These are phyloP conservation scores for Cystofilobasidium bisporidii DNA, from an alignment of 768 basidiomycete genomes.

Conservation along the genomic window DNA sequence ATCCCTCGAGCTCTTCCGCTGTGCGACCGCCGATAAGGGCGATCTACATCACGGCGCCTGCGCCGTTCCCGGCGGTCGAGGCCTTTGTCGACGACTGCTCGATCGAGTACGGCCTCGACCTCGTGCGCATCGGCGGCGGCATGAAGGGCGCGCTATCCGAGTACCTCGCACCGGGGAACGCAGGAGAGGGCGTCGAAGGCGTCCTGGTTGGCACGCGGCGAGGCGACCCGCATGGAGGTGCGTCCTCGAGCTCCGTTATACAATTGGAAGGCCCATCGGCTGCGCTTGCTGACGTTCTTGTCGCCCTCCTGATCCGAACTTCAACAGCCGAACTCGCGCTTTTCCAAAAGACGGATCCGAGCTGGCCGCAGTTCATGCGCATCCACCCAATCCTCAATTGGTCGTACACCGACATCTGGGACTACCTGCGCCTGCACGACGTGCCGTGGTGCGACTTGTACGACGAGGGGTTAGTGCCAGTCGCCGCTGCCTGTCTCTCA, in stretches of 20 bases:
- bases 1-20: slow-evolving; percentile 39
- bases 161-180: slow-evolving; percentile 50
- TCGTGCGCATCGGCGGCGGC: slow-evolving; percentile 52
- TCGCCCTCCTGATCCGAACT: slow-evolving; percentile 1
- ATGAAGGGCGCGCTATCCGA: slow-evolving; percentile 69
- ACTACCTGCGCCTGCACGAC: slow-evolving; percentile 60
- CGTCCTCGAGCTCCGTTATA: slow-evolving; percentile 38
- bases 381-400: slow-evolving; percentile 95
- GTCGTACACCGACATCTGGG: slow-evolving; percentile 83
- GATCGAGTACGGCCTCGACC: slow-evolving; percentile 59
- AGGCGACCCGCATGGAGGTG: slow-evolving; percentile 88
- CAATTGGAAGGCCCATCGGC: too few relatives aligned
- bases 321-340: slow-evolving; percentile 57
- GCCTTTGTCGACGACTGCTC: slow-evolving; percentile 62
- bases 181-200: slow-evolving; percentile 50
- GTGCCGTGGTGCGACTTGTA: slow-evolving; percentile 85
- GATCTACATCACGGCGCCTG: slow-evolving; percentile 81
- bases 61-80: slow-evolving; percentile 77
- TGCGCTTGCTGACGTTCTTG: too few relatives aligned
- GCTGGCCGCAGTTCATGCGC: slow-evolving; percentile 81
- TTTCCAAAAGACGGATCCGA: slow-evolving; percentile 70
- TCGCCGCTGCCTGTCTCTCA: too few relatives aligned
- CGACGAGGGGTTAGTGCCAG: slow-evolving; percentile 66
- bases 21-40: slow-evolving; percentile 48
- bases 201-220: slow-evolving; percentile 82